Conservation (phyloP, 495 filamentous ascomycete species). For the Neurospora tetrasperma region DNA sequence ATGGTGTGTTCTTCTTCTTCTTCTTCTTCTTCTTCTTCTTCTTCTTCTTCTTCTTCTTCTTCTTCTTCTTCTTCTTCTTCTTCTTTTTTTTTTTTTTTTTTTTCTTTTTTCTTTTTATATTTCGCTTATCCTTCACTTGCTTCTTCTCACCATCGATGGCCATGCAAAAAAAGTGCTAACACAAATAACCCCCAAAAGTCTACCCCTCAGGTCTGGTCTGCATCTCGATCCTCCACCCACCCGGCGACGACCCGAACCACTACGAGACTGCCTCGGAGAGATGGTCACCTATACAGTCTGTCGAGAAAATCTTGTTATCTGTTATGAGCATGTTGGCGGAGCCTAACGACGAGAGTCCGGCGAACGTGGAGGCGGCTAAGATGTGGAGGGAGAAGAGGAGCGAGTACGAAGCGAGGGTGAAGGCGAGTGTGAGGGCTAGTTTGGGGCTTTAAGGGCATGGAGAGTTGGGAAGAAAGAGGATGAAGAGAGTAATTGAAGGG, state of each 20-base stretch:
- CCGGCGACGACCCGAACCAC: constrained; percentile 97
- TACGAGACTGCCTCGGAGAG: constrained; percentile 95
- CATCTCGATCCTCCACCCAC: constrained; percentile 95
- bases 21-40: too few species aligned
- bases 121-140: too few species aligned
- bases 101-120: too few species aligned
- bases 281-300: constrained; percentile 92
- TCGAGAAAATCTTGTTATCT: constrained; percentile 94
- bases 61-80: constrained; percentile 7
- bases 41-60: too few species aligned
- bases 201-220: constrained; percentile 88
- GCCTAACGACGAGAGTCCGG: constrained; percentile 96
- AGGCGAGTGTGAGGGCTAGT: constrained; percentile 56
- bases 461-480: not conserved
- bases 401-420: constrained; percentile 81
- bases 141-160: not conserved
- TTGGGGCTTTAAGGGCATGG: constrained; percentile 35
- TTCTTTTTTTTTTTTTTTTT: too few species aligned
- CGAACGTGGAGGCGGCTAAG: constrained; percentile 95
- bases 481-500: not conserved
- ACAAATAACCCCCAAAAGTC: constrained; percentile 43
- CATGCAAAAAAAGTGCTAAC: not conserved
- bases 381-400: constrained; percentile 87
- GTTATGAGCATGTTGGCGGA: constrained; percentile 99
- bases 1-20: constrained; percentile 49